Percentiles rank a stretch among this genome's conserved stretches.
phyloP scores from a whole-genome alignment of 352 stramenopile genomes.

The Pythium rishiriense region DNA sequence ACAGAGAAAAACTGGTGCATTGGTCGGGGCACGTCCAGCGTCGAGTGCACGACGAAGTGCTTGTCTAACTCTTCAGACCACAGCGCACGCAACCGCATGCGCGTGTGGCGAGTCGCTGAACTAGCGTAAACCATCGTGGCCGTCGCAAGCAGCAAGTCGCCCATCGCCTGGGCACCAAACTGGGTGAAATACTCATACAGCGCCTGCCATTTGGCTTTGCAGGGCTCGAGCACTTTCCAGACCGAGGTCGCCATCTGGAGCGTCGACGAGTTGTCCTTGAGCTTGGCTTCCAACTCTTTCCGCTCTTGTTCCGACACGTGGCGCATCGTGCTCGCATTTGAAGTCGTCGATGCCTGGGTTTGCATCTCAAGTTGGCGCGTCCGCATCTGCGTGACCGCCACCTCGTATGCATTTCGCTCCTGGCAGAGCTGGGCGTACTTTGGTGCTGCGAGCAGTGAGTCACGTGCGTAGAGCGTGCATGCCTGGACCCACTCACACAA shows the following conservation, averaged over 20 bases:
- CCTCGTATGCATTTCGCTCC: conserved; percentile 42
- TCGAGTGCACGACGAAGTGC: conserved; percentile 38
- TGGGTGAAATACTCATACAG: conserved; percentile 42
- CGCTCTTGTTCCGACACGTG: conserved; percentile 54
- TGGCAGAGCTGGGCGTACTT: conserved; percentile 56
- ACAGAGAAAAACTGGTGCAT: conserved; percentile 38
- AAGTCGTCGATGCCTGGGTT: conserved; percentile 38
- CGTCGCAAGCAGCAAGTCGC: conserved; percentile 66
- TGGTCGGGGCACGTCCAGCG: conserved; percentile 20
- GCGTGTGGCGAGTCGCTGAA: conserved; percentile 20
- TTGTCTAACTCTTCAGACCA: conserved; percentile 42
- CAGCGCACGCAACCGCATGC: conserved; percentile 28
- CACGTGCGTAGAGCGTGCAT: conserved; percentile 41
- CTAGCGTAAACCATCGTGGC: conserved; percentile 51
- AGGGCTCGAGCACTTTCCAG: conserved; percentile 53
- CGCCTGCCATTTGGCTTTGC: conserved; percentile 42
- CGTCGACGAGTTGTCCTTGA: conserved; percentile 55
- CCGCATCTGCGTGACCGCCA: conserved; percentile 37
- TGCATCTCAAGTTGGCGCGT: conserved; percentile 39
- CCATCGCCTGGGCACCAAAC: conserved; percentile 45
- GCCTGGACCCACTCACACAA: conserved; percentile 72
- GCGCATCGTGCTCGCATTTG: conserved; percentile 37
- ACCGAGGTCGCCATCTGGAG: conserved; percentile 54
- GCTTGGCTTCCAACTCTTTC: conserved; percentile 41
- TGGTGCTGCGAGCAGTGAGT: conserved; percentile 55